Percentiles rank a stretch among this genome's conserved stretches.
phyloP scores from a whole-genome alignment of 2,329 filamentous ascomycete species.

The Teratosphaeria nubilosa region DNA sequence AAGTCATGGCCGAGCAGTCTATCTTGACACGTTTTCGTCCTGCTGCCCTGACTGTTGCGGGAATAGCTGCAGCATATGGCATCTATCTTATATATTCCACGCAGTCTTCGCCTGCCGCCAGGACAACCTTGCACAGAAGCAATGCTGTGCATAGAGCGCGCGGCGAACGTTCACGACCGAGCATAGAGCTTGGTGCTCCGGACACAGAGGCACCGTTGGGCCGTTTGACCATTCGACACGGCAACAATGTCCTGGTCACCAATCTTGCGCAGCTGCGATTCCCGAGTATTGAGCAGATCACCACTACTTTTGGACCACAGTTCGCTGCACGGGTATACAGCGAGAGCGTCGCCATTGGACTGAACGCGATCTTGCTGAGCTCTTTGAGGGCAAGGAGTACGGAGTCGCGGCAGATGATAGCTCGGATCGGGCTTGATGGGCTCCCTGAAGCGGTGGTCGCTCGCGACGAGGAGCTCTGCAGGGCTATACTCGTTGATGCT shows the following conservation, averaged over 20 bases:
- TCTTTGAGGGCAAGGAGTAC: not conserved
- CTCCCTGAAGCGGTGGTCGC: not conserved
- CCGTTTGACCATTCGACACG: not conserved
- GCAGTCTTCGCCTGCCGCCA: constrained; percentile 20
- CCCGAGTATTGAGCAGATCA: not conserved
- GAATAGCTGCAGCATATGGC: constrained; percentile 46
- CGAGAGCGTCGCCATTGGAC: not conserved
- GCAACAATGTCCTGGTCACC: not conserved
- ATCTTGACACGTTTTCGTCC: constrained; percentile 21
- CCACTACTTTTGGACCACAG: not conserved
- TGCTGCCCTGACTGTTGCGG: constrained; percentile 47
- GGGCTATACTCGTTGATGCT: not conserved
- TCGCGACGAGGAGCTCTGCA: not conserved
- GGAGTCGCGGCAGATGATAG: not conserved
- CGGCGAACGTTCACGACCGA: not conserved
- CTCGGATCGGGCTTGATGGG: not conserved
- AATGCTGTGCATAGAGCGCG: constrained; percentile 52
- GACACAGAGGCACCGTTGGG: not conserved
- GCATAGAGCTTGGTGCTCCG: not conserved
- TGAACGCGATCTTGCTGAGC: not conserved
- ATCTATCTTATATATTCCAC: constrained; percentile 48
- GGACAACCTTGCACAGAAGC: constrained; percentile 46
- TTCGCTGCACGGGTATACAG: not conserved
- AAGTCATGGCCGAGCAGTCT: constrained; percentile 1
- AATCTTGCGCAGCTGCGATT: constrained; percentile 1